Conservation (phyloP, 257 asterid genomes). For the Solanum gandarillasii region DNA sequence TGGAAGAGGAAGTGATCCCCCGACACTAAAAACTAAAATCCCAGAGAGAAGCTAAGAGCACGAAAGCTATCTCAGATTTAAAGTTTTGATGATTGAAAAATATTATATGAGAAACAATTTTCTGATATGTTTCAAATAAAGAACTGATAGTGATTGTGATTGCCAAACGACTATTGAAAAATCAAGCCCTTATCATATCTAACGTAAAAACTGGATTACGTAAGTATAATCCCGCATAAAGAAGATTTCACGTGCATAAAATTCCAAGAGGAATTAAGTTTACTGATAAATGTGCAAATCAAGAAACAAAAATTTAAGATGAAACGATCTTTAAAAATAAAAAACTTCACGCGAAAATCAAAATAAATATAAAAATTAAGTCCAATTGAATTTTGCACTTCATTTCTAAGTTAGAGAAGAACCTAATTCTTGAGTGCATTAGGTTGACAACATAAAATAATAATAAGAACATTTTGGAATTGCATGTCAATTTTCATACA, state of each 20-base stretch:
- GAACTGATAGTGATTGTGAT: neutral
- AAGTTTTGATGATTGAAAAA: neutral
- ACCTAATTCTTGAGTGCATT: neutral
- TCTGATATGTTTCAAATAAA: too few relatives aligned
- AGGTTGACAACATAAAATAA: neutral
- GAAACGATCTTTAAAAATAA: too few relatives aligned
- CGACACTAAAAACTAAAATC: neutral
- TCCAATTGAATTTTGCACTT: neutral
- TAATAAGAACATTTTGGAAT: neutral
- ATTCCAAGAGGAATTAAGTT: neutral
- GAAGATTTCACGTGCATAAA: neutral
- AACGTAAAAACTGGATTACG: rapidly evolving
- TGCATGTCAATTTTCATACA: neutral
- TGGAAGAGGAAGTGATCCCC: neutral
- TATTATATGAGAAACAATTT: neutral
- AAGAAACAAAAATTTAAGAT: neutral
- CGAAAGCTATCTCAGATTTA: neutral
- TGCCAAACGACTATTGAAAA: neutral
- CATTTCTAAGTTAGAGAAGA: neutral
- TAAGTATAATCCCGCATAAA: neutral
- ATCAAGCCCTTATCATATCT: neutral
- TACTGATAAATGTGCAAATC: neutral
- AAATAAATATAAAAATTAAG: too few relatives aligned
- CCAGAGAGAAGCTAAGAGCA: neutral
- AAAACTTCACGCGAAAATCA: rapidly evolving